Conservation (phyloP, 2,329 filamentous ascomycete genomes). For the Zymoseptoria crescenta region DNA sequence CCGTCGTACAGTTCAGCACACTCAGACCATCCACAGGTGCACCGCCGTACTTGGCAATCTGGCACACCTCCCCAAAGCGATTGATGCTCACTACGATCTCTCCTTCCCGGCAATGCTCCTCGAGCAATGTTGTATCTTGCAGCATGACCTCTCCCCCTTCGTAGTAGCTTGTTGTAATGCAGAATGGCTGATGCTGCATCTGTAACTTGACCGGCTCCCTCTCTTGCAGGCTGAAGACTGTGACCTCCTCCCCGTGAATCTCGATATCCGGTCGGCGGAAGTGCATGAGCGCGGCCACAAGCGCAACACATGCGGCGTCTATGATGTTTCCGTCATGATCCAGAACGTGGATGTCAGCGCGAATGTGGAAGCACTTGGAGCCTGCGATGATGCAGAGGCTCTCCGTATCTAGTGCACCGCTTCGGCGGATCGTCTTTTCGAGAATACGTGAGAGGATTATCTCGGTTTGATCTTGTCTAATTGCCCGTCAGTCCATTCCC, state of each 20-base stretch:
- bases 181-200: slow-evolving; percentile 86
- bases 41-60: slow-evolving; percentile 85
- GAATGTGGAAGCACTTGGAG: slow-evolving; percentile 82
- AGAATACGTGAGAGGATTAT: slow-evolving; percentile 78
- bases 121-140: slow-evolving; percentile 63
- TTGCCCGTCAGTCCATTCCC: slow-evolving; percentile 57
- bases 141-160: slow-evolving; percentile 61
- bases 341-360: slow-evolving; percentile 85
- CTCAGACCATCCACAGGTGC: slow-evolving; percentile 69
- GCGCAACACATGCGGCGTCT: slow-evolving; percentile 76
- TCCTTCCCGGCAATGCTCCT: slow-evolving; percentile 68
- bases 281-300: slow-evolving; percentile 81
- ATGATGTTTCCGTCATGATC: slow-evolving; percentile 86
- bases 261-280: slow-evolving; percentile 85
- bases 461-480: slow-evolving; percentile 48
- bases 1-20: slow-evolving; percentile 66
- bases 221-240: slow-evolving; percentile 75
- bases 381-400: slow-evolving; percentile 89
- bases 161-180: slow-evolving; percentile 83
- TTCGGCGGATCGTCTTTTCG: slow-evolving; percentile 89
- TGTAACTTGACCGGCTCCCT: slow-evolving; percentile 83
- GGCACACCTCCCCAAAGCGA: slow-evolving; percentile 80
- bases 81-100: slow-evolving; percentile 80
- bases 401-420: slow-evolving; percentile 87
- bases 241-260: slow-evolving; percentile 76